phyloP scores from a whole-genome alignment of 2,329 filamentous ascomycete genomes.

The Penicillium sp. region DNA sequence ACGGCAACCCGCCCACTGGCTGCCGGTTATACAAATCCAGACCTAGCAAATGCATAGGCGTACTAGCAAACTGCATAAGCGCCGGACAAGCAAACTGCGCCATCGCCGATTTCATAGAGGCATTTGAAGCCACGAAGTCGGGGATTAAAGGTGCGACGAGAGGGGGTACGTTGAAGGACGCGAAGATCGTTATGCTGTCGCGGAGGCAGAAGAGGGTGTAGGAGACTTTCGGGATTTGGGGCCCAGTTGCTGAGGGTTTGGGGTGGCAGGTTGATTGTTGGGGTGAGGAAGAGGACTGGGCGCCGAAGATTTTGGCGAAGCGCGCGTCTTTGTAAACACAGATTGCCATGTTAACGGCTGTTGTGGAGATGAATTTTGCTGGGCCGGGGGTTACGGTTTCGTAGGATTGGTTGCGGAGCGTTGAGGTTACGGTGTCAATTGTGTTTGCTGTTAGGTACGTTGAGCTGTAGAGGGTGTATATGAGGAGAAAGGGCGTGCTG shows the following conservation, averaged over 20 bases:
- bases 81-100: constrained; percentile 82
- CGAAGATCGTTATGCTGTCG: constrained; percentile 87
- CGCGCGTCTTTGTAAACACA: constrained; percentile 88
- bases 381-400: constrained; percentile 67
- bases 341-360: constrained; percentile 76
- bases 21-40: constrained; percentile 80
- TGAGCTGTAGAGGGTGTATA: constrained; percentile 70
- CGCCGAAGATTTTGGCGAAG: constrained; percentile 80
- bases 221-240: constrained; percentile 63
- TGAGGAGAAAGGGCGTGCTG: constrained; percentile 50
- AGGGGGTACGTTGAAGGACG: constrained; percentile 84
- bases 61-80: constrained; percentile 73
- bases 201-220: constrained; percentile 77
- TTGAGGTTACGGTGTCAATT: constrained; percentile 77
- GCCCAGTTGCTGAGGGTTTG: constrained; percentile 24
- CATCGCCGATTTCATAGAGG: constrained; percentile 54
- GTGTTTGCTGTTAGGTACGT: constrained; percentile 88
- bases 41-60: constrained; percentile 80
- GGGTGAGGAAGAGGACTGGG: constrained; percentile 36
- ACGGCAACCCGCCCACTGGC: constrained; percentile 42
- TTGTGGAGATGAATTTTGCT: constrained; percentile 77
- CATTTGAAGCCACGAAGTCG: constrained; percentile 48
- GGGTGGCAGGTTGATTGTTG: neutral
- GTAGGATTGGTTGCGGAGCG: constrained; percentile 57
- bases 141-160: constrained; percentile 69